phyloP scores from a whole-genome alignment of 2,329 filamentous ascomycete genomes.

The Xylaria sp. region DNA sequence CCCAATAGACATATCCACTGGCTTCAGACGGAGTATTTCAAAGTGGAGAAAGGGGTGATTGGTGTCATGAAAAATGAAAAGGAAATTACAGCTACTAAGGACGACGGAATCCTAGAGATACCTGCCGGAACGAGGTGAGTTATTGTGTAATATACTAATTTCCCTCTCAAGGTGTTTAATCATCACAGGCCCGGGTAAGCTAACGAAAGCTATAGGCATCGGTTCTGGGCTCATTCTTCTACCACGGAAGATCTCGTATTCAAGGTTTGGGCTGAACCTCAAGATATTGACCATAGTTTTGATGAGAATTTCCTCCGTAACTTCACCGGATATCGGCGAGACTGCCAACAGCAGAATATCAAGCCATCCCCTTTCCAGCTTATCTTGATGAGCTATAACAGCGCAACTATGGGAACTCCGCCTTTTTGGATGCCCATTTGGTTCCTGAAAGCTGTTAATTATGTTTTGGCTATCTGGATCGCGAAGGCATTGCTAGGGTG shows the following conservation, averaged over 20 bases:
- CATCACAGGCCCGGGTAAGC: background rate
- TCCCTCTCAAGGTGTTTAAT: background rate
- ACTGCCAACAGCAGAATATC: background rate
- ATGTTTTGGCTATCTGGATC: background rate
- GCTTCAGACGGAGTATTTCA: conserved; percentile 5
- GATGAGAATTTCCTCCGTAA: conserved; percentile 14
- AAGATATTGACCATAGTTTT: background rate
- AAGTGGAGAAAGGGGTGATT: background rate
- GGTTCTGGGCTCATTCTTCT: conserved; percentile 9
- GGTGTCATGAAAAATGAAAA: background rate
- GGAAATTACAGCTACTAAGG: background rate
- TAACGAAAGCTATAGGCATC: background rate
- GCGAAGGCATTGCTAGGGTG: conserved; percentile 1
- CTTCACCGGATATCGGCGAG: background rate
- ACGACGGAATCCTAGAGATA: background rate
- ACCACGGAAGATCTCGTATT: conserved; percentile 5
- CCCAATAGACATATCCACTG: conserved; percentile 9
- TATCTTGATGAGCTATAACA: background rate
- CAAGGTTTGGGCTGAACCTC: background rate
- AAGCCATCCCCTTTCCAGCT: background rate
- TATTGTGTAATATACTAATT: no score
- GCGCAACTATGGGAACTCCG: background rate
- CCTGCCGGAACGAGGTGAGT: background rate
- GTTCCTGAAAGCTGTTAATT: background rate
- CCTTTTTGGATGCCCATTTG: conserved; percentile 8